These are phyloP conservation scores for Polytrichum commune DNA, from an alignment of 225 moss, liverwort and hornwort species.

Conservation along the genomic window DNA sequence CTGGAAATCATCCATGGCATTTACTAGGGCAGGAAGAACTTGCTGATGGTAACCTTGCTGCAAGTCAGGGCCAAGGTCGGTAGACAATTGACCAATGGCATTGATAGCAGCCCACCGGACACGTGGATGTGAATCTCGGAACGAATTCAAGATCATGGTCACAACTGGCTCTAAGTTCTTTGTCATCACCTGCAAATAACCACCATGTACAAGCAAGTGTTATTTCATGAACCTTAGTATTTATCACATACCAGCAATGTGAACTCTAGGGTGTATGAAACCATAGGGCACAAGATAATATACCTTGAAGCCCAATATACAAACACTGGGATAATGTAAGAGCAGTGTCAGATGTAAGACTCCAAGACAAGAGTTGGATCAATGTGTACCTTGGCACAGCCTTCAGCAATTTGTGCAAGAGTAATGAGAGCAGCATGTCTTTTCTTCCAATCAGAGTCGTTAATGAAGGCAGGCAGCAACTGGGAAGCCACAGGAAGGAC, in stretches of 20 bases:
- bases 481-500: conserved; percentile 95
- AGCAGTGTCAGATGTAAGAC: too few relatives aligned
- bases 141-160: conserved; percentile 82
- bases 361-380: not conserved
- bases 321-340: too few relatives aligned
- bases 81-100: conserved; percentile 96
- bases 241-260: too few relatives aligned
- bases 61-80: conserved; percentile 91
- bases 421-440: conserved; percentile 95
- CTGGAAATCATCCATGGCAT: conserved; percentile 97
- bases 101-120: conserved; percentile 99
- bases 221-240: too few relatives aligned
- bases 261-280: too few relatives aligned
- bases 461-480: conserved; percentile 70
- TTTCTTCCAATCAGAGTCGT: conserved; percentile 84
- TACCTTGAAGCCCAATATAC: too few relatives aligned
- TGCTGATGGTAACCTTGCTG: conserved; percentile 97
- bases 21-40: conserved; percentile 93
- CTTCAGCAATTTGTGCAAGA: conserved; percentile 98
- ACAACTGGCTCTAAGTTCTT: conserved; percentile 86
- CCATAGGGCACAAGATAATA: too few relatives aligned
- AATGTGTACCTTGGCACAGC: conserved; percentile 84
- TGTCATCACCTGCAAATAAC: conserved; percentile 79
- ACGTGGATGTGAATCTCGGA: conserved; percentile 90
- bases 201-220: not conserved